Base-by-base conservation (phyloP, 2,329 filamentous ascomycete species). In the Hypoxylon sp. region DNA sequence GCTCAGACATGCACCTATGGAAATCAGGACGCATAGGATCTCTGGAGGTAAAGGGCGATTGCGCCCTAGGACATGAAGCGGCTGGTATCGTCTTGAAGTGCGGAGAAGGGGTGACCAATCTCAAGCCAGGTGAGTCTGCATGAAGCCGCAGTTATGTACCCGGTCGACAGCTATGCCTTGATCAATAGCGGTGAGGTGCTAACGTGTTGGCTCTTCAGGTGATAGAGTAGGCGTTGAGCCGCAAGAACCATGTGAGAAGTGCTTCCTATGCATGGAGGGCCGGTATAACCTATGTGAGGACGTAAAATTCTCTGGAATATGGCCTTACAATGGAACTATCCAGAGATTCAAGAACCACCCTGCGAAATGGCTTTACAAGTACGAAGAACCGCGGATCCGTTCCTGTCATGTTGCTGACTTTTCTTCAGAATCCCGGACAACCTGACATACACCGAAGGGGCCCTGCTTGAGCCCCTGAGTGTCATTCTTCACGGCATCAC, bases 1-100 rank as follows among this genome's bases (percentile, higher is more conserved):
- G 80, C 29, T 87, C 84, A 1, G 85, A 88, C 61, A 79, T 88
- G 57, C 85, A 89, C 65, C 85, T 87, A 60, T 88, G 85, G 85
- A 83, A 84, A 61, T 73, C 75, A 0, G 86, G 86, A 16, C 71
- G 78, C 8, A 88, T 89, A 61, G 86, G 86, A 2, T 75, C 78
- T 2, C 74, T 88, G 2, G 76, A 82, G 1, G 79, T 89, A 8
- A 77, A 84, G 50, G 79, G 80, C 13, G 82, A 87, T 58, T 85
- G 82, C 61, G 84, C 87, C 42, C 75, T 88, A 34, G 84, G 85
- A 15, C 85, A 88, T 56, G 84, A 88, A 67, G 82, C 79, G 3
- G 78, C 83, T 7, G 85, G 84, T 4, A 64, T 84, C 4, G 82
- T 88, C 11, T 59, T 87, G 15, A 71, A 78, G 63, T 78, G 77